Base-by-base conservation (phyloP, 2,329 filamentous ascomycete species). In the Ceratocystis harringtonii region DNA sequence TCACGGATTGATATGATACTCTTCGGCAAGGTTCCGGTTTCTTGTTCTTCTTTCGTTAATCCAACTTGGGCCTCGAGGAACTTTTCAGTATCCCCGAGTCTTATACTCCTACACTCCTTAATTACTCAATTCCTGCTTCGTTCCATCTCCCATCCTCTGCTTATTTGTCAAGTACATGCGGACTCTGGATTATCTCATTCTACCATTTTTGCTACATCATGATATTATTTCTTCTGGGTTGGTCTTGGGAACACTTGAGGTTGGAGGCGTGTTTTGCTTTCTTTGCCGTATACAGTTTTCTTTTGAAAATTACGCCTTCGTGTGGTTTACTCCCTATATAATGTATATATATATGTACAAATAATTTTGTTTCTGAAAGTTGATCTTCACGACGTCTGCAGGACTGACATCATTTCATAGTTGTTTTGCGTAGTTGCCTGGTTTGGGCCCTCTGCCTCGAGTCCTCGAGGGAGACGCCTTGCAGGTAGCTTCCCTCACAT, bases 1-100 rank as follows among this genome's bases (percentile, higher is more conserved):
- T 64, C 52, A 64, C 55, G 63, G 63, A 60, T 44, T 60, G 63
- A 64, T 64, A 64, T 64, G 63, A 64, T 64, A 62, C 65, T 62
- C 65, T 66, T 52, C 52, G 65, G 60, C 65, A 62, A 60, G 61
- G 48, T 50, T 41, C 55, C n/a, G 32, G 52, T n/a, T 57, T 57
- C 36, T 41, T 61, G 30, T 66, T 64, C 12, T 55, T 60, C 44
- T 48, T 57, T 62, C 44, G 61, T 45, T 50, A 45, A 48, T 62
- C 44, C 61, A 62, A 50, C 61, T 50, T 45, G 22, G 43, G 44
- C 55, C 55, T 58, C 55, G 43, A 62, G 58, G 58, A 61, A 44
- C 61, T 62, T 62, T 48, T 62, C 17, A 48, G 25, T 50, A n/a
- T 32, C 45, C 30, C 44, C 25, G 25, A 48, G 22, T 64, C 43